Base-by-base conservation (phyloP, 2,329 filamentous ascomycete species). In the Colletotrichum simmondsii region DNA sequence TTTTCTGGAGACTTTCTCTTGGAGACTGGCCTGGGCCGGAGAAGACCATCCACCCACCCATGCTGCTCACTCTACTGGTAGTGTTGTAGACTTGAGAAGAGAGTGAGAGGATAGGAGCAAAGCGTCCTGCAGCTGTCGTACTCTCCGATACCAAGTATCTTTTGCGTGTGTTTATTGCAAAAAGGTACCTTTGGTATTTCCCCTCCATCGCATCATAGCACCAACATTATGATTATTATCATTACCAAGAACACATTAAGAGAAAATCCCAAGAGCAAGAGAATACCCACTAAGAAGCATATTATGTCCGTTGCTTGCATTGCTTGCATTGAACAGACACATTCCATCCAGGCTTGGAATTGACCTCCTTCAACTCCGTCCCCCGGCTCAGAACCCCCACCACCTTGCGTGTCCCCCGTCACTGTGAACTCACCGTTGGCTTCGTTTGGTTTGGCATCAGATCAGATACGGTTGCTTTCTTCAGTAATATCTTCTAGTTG, bases 51-150 rank as follows among this genome's bases (percentile, higher is more conserved):
- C 37, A 42, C 37, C 37, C 37, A 32, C 30, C 30, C 30, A 32
- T 32, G 30, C 30, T 32, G 30, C 30, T 32, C 2, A 32, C 30
- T 1, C 10, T 32, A 1, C 30, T 32, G 30, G 30, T 32, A 32
- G 30, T 32, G 30, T 11, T 32, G 30, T 4, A 11, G 30, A 32
- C 30, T 32, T 32, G 30, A 32, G 30, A 32, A 11, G 32, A 35
- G 32, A 35, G 32, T 12, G 32, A 35, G 32, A 35, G 69, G 65
- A 54, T 32, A 72, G 66, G 70, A 72, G 70, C 70, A 72, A 72
- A 70, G 24, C 54, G 70, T 72, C 70, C 70, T 72, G 60, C n/a
- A 22, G 42, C 42, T 11, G 42, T 49, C 19, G 42, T 49, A 49
- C 19, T 49, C 42, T 22, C 42, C 22, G 24, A 24, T 24, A n/a